Conservation (phyloP, 1,284 basidiomycete species). For the Paramarasmius palmivorus region DNA sequence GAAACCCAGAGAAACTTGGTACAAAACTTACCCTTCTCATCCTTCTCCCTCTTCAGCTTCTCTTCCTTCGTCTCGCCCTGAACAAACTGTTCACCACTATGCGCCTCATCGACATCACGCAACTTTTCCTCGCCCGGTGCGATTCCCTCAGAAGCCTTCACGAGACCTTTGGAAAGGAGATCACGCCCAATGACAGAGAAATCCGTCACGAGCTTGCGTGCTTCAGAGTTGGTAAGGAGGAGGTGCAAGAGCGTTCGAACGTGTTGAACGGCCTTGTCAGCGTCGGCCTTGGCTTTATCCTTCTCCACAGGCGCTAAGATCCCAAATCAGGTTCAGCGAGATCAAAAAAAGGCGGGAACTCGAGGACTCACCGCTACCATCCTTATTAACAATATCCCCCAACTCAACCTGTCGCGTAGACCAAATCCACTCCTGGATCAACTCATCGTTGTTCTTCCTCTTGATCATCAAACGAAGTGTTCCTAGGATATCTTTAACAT, state of each 20-base stretch:
- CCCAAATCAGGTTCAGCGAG: no score
- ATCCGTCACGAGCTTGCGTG: constrained; percentile 86
- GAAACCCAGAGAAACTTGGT: no score
- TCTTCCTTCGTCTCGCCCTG: background rate
- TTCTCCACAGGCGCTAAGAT: constrained; percentile 14
- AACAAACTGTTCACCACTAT: constrained; percentile 7
- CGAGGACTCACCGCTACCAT: constrained; percentile 35
- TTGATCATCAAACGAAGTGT: constrained; percentile 69
- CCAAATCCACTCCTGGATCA: constrained; percentile 87
- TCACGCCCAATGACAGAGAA: constrained; percentile 85
- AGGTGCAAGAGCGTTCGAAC: constrained; percentile 84
- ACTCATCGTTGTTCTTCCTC: constrained; percentile 87
- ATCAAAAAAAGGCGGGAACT: no score
- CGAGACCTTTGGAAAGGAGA: constrained; percentile 68
- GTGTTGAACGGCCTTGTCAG: constrained; percentile 62
- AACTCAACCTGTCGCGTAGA: constrained; percentile 61
- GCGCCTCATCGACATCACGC: constrained; percentile 64
- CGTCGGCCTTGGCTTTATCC: constrained; percentile 42
- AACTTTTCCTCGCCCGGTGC: constrained; percentile 72
- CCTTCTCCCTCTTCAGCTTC: background rate
- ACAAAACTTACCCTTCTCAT: background rate
- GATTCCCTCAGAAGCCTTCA: constrained; percentile 71
- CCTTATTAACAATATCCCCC: constrained; percentile 28
- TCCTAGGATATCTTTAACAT: constrained; percentile 72
- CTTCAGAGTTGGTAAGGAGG: constrained; percentile 89